These are phyloP conservation scores for Neoboletus magnificus DNA, from an alignment of 768 basidiomycete genomes.

Conservation along the genomic window DNA sequence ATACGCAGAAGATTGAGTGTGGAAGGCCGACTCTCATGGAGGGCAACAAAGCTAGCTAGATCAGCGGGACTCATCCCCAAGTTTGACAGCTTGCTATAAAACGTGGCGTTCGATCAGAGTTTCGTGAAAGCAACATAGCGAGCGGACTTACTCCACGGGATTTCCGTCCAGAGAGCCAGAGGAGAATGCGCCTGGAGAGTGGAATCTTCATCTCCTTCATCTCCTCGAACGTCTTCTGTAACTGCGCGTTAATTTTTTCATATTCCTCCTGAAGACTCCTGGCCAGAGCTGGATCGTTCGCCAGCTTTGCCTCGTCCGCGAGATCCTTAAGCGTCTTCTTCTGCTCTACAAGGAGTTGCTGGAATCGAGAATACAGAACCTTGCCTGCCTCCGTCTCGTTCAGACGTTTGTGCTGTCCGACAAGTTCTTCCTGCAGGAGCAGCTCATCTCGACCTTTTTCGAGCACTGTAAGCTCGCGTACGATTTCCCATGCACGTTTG, in stretches of 20 bases:
- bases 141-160: conserved; percentile 8
- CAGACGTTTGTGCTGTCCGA: conserved; percentile 8
- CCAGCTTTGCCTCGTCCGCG: conserved; percentile 15
- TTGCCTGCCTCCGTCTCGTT: conserved; percentile 25
- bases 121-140: too few species aligned
- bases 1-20: not conserved
- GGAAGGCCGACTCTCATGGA: not conserved
- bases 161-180: conserved; percentile 6
- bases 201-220: conserved; percentile 20
- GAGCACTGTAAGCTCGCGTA: not conserved
- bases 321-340: conserved; percentile 12
- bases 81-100: conserved; percentile 4
- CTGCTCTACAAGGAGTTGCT: conserved; percentile 18
- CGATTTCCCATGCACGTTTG: not conserved
- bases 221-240: conserved; percentile 21
- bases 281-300: conserved; percentile 10
- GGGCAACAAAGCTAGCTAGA: not conserved
- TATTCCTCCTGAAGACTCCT: conserved; percentile 11
- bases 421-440: conserved; percentile 21
- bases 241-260: conserved; percentile 1
- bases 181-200: conserved; percentile 3
- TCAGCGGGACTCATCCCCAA: not conserved
- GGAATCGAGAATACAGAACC: conserved; percentile 13
- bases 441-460: not conserved
- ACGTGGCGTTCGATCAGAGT: not conserved